Percentiles rank a stretch among this genome's conserved stretches.
These are phyloP conservation scores for Ettlia oleoabundans DNA, from an alignment of 139 green algal species.

Conservation along the genomic window DNA sequence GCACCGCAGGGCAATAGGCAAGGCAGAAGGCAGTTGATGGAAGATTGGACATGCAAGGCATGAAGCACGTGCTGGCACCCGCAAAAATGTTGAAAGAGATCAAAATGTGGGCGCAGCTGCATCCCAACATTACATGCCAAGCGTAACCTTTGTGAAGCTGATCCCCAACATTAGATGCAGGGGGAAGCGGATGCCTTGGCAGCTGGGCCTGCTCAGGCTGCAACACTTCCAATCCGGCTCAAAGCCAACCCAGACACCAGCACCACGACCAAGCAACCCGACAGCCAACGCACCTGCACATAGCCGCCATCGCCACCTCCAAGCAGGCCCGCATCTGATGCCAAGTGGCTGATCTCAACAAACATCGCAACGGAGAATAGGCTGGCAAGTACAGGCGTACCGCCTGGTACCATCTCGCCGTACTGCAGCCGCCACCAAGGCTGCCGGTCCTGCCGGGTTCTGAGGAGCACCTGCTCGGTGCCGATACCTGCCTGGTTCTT, in stretches of 20 bases:
- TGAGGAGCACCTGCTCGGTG: neutral
- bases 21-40: too few species aligned
- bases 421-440: constrained; percentile 23
- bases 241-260: neutral
- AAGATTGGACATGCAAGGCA: too few species aligned
- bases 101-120: too few species aligned
- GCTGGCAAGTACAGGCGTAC: constrained; percentile 41
- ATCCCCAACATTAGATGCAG: too few species aligned
- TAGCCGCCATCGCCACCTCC: neutral
- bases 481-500: neutral
- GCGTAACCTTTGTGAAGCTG: too few species aligned
- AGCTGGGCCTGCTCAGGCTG: too few species aligned
- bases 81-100: too few species aligned
- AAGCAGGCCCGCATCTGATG: constrained; percentile 15
- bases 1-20: too few species aligned
- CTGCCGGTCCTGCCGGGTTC: neutral
- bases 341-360: constrained; percentile 36
- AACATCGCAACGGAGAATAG: constrained; percentile 36
- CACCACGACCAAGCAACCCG: neutral
- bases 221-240: too few species aligned
- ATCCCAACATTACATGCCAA: too few species aligned
- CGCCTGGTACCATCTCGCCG: constrained; percentile 47
- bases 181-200: too few species aligned
- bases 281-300: neutral
- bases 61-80: too few species aligned